Percentiles rank a stretch among this genome's conserved stretches.
Evolutionary conservation across 352 stramenopile species (phyloP).

Genomic region (Pythium dissimile): DNA sequence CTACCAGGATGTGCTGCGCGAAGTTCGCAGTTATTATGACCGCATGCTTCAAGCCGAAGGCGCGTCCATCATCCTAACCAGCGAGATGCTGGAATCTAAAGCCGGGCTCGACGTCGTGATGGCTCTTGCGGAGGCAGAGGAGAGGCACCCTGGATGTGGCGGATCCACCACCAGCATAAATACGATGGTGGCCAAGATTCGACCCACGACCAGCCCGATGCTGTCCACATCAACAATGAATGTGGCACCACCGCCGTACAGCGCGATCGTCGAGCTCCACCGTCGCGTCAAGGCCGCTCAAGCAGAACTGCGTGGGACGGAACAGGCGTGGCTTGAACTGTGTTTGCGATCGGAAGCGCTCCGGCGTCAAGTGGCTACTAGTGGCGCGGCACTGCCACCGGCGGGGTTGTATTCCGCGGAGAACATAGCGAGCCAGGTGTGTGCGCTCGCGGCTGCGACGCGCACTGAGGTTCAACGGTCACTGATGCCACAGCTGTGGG

Average conservation of each 20-base stretch:
- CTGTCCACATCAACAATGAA: constrained; percentile 14
- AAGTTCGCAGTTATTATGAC: constrained; percentile 35
- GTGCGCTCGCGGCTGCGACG: constrained; percentile 21
- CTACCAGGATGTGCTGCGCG: constrained; percentile 47
- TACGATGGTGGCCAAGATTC: neutral
- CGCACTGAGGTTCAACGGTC: constrained; percentile 24
- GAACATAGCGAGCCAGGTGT: constrained; percentile 26
- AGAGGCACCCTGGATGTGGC: no score
- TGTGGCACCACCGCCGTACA: constrained; percentile 30
- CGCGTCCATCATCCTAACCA: constrained; percentile 60
- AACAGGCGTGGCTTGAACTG: constrained; percentile 59
- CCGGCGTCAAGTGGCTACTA: neutral
- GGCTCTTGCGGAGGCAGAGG: constrained; percentile 28
- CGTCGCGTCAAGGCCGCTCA: constrained; percentile 37
- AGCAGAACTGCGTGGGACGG: constrained; percentile 40
- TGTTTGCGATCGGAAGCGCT: constrained; percentile 45
- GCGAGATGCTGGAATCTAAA: constrained; percentile 64
- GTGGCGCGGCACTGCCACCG: constrained; percentile 18
- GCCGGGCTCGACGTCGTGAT: constrained; percentile 37
- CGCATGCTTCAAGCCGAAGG: constrained; percentile 52
- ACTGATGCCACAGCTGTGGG: constrained; percentile 27
- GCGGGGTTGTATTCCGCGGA: constrained; percentile 39
- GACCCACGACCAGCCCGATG: constrained; percentile 2
- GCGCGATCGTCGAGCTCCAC: constrained; percentile 47
- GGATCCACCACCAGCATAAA: no score